Conservation (phyloP, 2,329 filamentous ascomycete species). For the Lecanoromycetidae sp. region DNA sequence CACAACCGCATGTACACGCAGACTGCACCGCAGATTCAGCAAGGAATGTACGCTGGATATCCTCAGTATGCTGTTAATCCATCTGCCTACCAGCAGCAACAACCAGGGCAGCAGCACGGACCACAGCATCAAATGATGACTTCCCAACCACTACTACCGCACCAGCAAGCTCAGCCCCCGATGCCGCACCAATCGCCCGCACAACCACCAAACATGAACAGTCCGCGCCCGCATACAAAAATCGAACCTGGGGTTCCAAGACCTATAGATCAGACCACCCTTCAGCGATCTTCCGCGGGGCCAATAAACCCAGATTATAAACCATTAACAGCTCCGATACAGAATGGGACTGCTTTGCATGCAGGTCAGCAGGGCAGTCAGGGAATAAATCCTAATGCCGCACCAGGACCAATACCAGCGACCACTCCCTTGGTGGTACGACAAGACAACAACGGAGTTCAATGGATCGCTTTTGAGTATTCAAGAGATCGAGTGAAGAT, state of each 20-base stretch:
- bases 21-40: constrained; percentile 64
- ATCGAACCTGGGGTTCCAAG: constrained; percentile 14
- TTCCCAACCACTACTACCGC: constrained; percentile 44
- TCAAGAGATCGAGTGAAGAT: constrained; percentile 95
- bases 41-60: constrained; percentile 75
- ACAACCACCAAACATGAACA: constrained; percentile 19
- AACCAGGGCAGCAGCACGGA: constrained; percentile 42
- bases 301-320: constrained; percentile 17
- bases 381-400: constrained; percentile 74
- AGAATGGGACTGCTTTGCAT: constrained; percentile 32
- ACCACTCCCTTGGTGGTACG: constrained; percentile 89
- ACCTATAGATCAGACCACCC: constrained; percentile 7
- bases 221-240: constrained; percentile 17
- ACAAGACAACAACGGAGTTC: constrained; percentile 90
- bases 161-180: constrained; percentile 29
- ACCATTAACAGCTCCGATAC: constrained; percentile 30
- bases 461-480: constrained; percentile 99
- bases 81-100: constrained; percentile 44
- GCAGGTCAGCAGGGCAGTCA: constrained; percentile 24
- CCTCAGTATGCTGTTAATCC: constrained; percentile 45
- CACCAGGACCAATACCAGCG: constrained; percentile 89
- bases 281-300: constrained; percentile 14
- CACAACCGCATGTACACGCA: constrained; percentile 75
- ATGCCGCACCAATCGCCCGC: constrained; percentile 24
- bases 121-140: constrained; percentile 37